Base-by-base conservation (phyloP, 768 basidiomycete genomes). In the Brasilioporus rufonigricans region DNA sequence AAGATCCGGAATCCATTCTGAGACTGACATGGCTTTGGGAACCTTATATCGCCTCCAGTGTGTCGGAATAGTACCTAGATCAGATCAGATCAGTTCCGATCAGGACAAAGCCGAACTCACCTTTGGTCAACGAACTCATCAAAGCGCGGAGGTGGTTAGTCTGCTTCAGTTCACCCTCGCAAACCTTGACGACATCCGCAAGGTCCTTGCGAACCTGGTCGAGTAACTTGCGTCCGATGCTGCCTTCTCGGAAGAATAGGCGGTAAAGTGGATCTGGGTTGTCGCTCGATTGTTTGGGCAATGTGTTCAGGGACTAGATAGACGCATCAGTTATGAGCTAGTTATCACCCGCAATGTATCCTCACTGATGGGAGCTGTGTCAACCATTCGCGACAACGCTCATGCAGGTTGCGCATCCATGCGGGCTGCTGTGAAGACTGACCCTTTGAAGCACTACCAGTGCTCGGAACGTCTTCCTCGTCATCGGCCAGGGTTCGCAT, bases 61-160 rank as follows among this genome's bases (percentile, higher is more conserved):
- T 24, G 78, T 70, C 1, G 96, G 96, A 44, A 96, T 90, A 5
- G 90, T 89, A 36, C 91, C 93, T 97, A 64, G 50, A 24, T 57
- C 55, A 50, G 12, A 49, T 68, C 9, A 63, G 52, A 23, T 52
- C 49, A 41, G 27, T 11, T 45, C 32, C 19, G 40, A 50, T 35
- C 36, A 41, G 19, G 18, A 44, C 6, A 18, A 6, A 24, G 1
- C 23, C 24, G n/a, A 13, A 65, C 73, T 45, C 60, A 87, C 95
- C 94, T 79, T 96, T 97, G 13, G 87, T 94, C 54, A 96, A 74
- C 33, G 86, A 80, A 61, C 91, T 91, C 85, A 98, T 89, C 26
- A 99, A 76, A 5, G 83, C 85, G n/a, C 97, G 86, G 27, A 96
- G 76, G 65, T 97, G 92, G 67, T 99, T 99, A 1, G 96, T 98